phyloP scores from a whole-genome alignment of 2,329 filamentous ascomycete genomes.

The Westerdykella sp. region DNA sequence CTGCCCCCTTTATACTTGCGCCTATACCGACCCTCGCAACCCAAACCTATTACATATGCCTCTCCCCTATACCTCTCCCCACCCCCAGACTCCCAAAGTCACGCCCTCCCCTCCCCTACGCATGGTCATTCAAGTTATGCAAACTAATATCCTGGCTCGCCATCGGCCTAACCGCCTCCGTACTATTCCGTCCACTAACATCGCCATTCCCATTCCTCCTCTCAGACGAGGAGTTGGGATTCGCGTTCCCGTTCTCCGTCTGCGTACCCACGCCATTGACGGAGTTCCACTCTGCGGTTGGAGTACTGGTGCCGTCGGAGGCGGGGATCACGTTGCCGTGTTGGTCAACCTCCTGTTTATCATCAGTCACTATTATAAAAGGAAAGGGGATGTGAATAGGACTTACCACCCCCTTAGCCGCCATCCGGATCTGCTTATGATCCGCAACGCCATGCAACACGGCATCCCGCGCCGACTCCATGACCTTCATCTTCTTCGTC shows the following conservation, averaged over 20 bases:
- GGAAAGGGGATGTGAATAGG: not conserved
- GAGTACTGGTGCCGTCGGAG: slow-evolving; percentile 13
- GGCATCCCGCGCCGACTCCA: slow-evolving; percentile 59
- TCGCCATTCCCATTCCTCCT: slow-evolving; percentile 32
- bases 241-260: slow-evolving; percentile 11
- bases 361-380: slow-evolving; percentile 4
- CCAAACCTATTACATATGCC: too few relatives aligned
- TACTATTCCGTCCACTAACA: slow-evolving; percentile 41
- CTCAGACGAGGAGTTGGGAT: slow-evolving; percentile 11
- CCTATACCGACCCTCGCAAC: too few relatives aligned
- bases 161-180: too few relatives aligned
- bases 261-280: slow-evolving; percentile 15
- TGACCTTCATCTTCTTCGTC: slow-evolving; percentile 59
- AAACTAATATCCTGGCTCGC: slow-evolving; percentile 53
- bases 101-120: not conserved
- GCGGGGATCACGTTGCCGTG: slow-evolving; percentile 54
- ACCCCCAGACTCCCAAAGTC: too few relatives aligned
- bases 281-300: slow-evolving; percentile 20
- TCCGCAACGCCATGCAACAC: slow-evolving; percentile 58
- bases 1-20: too few relatives aligned
- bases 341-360: slow-evolving; percentile 44
- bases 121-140: slow-evolving; percentile 49
- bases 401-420: slow-evolving; percentile 52
- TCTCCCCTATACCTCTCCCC: too few relatives aligned
- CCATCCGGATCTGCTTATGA: slow-evolving; percentile 55